These are phyloP conservation scores for Rhodotorula sp. DNA, from an alignment of 1,284 basidiomycete genomes.

Conservation along the genomic window DNA sequence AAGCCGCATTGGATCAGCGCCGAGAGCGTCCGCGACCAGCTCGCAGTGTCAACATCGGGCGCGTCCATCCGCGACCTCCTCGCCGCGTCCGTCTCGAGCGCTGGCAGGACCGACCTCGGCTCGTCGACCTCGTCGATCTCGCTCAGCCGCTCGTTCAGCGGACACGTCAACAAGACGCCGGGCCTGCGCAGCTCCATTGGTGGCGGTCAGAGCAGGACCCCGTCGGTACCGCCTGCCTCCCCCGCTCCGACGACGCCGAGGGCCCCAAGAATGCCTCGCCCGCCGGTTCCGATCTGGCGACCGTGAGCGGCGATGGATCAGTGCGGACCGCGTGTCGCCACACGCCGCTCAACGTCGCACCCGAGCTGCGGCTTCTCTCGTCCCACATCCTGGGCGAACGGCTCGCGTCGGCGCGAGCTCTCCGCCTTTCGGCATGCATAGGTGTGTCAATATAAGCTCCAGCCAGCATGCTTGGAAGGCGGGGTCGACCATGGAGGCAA, in stretches of 20 bases:
- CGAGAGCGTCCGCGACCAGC: not conserved
- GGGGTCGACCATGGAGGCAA: too few species aligned
- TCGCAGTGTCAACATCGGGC: constrained; percentile 4
- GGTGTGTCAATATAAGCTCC: not conserved
- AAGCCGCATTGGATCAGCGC: constrained; percentile 19
- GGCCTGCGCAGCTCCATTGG: not conserved
- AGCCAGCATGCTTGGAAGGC: not conserved
- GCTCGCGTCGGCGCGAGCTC: not conserved
- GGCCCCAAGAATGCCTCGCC: not conserved
- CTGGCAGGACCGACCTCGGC: not conserved
- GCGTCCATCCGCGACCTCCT: constrained; percentile 5
- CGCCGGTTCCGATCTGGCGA: not conserved
- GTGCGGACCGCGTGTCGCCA: not conserved
- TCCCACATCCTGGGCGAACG: not conserved
- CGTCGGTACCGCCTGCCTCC: not conserved
- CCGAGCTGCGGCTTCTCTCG: too few species aligned
- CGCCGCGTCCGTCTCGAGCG: constrained; percentile 6
- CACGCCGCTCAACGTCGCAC: not conserved
- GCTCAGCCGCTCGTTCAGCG: not conserved
- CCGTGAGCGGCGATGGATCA: not conserved
- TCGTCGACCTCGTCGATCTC: constrained; percentile 2
- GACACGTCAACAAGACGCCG: not conserved
- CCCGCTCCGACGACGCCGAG: not conserved
- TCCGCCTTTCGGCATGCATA: not conserved
- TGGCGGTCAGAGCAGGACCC: not conserved